Evolutionary conservation across 2,329 filamentous ascomycete species (phyloP).

Genomic region (Botrytis aclada): DNA sequence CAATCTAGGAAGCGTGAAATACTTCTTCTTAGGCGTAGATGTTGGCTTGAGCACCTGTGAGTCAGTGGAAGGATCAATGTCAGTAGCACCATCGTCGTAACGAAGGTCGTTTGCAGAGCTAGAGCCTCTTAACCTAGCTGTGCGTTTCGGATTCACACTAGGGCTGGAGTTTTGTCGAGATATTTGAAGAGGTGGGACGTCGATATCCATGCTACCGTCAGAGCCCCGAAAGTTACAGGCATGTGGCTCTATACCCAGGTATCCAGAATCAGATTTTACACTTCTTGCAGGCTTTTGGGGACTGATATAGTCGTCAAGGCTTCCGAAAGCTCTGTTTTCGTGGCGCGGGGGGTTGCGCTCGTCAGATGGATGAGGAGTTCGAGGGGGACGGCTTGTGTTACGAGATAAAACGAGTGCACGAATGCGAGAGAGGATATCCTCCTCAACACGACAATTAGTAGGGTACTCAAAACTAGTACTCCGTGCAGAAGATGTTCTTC

Average conservation of each 20-base stretch:
- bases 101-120: conserved; percentile 25
- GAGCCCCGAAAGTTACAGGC: conserved; percentile 2
- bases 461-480: conserved; percentile 30
- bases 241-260: conserved; percentile 18
- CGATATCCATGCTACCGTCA: conserved; percentile 21
- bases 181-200: not conserved
- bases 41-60: not conserved
- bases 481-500: conserved; percentile 26
- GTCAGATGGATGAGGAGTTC: conserved; percentile 32
- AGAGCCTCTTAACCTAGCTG: conserved; percentile 20
- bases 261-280: conserved; percentile 27
- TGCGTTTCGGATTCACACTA: not conserved
- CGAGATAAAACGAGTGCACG: conserved; percentile 34
- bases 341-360: conserved; percentile 21
- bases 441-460: conserved; percentile 29
- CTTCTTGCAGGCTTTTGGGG: conserved; percentile 8
- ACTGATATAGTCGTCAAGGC: conserved; percentile 26
- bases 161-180: conserved; percentile 16
- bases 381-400: conserved; percentile 28
- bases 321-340: conserved; percentile 16
- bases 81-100: not conserved
- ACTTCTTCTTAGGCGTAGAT: conserved; percentile 21
- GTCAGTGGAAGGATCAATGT: not conserved
- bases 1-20: conserved; percentile 29
- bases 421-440: conserved; percentile 34